These are phyloP conservation scores for Chalaropsis ovoidea DNA, from an alignment of 2,329 filamentous ascomycete genomes.

Conservation along the genomic window DNA sequence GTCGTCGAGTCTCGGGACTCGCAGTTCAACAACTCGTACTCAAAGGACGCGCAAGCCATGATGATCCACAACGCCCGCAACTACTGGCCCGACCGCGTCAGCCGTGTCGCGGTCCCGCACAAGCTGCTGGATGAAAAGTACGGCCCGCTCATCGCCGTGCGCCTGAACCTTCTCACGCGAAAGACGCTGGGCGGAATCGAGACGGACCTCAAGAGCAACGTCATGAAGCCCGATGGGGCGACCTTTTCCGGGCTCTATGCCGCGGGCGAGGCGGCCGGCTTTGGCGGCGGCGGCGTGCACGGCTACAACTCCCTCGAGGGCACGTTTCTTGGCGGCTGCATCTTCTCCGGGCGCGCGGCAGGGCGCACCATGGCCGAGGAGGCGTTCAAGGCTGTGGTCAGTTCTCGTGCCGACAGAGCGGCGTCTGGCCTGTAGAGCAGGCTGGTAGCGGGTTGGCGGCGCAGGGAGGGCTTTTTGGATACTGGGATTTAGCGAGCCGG, in stretches of 20 bases:
- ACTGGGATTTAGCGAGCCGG: no score
- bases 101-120: constrained; percentile 46
- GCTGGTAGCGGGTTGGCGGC: background rate
- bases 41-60: constrained; percentile 54
- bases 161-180: constrained; percentile 50
- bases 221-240: constrained; percentile 40
- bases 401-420: background rate
- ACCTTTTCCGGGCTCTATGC: constrained; percentile 48
- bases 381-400: background rate
- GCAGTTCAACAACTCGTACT: constrained; percentile 47
- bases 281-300: constrained; percentile 53
- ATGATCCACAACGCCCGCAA: constrained; percentile 46
- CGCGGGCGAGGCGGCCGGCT: constrained; percentile 50
- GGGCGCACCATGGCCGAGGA: constrained; percentile 47
- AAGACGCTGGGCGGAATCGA: constrained; percentile 53
- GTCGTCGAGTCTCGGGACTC: constrained; percentile 45
- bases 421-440: constrained; percentile 11
- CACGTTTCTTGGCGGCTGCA: constrained; percentile 52
- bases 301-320: constrained; percentile 54
- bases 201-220: constrained; percentile 48
- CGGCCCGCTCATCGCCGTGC: constrained; percentile 50
- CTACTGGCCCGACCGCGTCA: constrained; percentile 46
- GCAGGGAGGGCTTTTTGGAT: background rate
- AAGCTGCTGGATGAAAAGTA: constrained; percentile 44
- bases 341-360: constrained; percentile 50